These are phyloP conservation scores for Hanseniaspora jakobsenii DNA, from an alignment of 805 yeast genomes.

Conservation along the genomic window DNA sequence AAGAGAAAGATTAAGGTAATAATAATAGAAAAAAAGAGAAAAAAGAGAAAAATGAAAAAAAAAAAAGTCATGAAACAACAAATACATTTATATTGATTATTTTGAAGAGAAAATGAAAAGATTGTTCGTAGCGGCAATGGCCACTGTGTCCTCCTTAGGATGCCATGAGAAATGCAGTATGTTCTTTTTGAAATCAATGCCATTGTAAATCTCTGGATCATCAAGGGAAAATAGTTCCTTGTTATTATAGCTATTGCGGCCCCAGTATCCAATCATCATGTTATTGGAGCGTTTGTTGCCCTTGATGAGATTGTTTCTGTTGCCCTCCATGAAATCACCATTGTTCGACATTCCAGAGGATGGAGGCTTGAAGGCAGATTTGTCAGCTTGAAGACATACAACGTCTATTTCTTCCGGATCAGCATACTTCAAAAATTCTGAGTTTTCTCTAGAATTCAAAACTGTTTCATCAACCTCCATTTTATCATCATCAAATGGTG, in stretches of 20 bases:
- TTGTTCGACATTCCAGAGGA: background rate
- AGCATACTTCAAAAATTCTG: constrained; percentile 12
- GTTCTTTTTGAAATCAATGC: constrained; percentile 87
- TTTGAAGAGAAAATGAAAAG: constrained; percentile 71
- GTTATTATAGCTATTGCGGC: constrained; percentile 7
- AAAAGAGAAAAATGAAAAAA: no score
- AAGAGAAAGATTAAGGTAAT: background rate
- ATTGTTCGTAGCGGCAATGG: constrained; percentile 96
- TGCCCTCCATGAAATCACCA: constrained; percentile 25
- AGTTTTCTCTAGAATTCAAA: background rate
- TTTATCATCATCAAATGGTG: constrained; percentile 14
- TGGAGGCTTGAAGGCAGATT: constrained; percentile 77
- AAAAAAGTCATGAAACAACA: no score
- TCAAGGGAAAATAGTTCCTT: constrained; percentile 12
- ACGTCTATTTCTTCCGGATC: constrained; percentile 29
- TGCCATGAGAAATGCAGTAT: constrained; percentile 97
- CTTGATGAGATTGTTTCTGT: constrained; percentile 32
- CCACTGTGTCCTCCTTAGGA: constrained; percentile 90
- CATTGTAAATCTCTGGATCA: constrained; percentile 30
- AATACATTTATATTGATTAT: constrained; percentile 27
- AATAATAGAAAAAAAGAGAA: no score
- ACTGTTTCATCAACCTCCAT: constrained; percentile 16
- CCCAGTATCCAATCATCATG: constrained; percentile 34
- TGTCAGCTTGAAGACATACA: constrained; percentile 91
- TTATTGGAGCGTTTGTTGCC: constrained; percentile 26